Base-by-base conservation (phyloP, 2,329 filamentous ascomycete genomes). In the Calonectria henricotiae region DNA sequence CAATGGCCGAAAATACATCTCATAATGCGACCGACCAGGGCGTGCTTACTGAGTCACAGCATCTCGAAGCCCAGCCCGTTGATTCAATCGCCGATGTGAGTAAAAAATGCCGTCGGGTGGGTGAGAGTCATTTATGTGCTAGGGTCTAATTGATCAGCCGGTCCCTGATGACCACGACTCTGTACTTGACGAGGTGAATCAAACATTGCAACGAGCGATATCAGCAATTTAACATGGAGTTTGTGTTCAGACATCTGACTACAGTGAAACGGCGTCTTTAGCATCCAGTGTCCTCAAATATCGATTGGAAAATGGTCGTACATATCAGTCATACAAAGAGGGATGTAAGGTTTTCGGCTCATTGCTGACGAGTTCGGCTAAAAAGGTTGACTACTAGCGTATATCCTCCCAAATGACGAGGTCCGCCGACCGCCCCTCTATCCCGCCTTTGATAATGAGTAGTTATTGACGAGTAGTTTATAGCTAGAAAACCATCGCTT, bases 321-420 rank as follows among this genome's bases (percentile, higher is more conserved):
- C 69, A 6, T 73, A 73, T 47, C 71, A 73, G 13, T 35, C 39
- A 12, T 61, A 61, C n/a, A 61, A 61, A 51, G 71, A 62, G 39
- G 71, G 71, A 65, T 71, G 71, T 73, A 25, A 69, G 71, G 62
- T 30, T 20, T 25, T 3, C 15, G 5, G 1, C 2, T 44, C 12
- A 9, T 23, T 44, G 13, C 17, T 32, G 12, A 5, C 15, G 5
- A 1, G 11, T 11, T 4, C 17, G 55, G 51, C 55, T 62, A 1
- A 39, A 27, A 23, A 5, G 5, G 13, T 23, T 5, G 9, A 17
- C 5, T 61, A 3, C 0, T 15, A 69, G 43, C 65, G 13, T 73
- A 73, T 15, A 66, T 71, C 30, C 41, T 73, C 8, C 71, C 71
- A 1, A 73, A 73, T 62, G 71, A 71, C n/a, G 68, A 71, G 13